A percentile compares a stretch with the other conserved stretches of the same genome.
Conservation (phyloP, 2,329 filamentous ascomycete species). For the Aspergillus versicolor region DNA sequence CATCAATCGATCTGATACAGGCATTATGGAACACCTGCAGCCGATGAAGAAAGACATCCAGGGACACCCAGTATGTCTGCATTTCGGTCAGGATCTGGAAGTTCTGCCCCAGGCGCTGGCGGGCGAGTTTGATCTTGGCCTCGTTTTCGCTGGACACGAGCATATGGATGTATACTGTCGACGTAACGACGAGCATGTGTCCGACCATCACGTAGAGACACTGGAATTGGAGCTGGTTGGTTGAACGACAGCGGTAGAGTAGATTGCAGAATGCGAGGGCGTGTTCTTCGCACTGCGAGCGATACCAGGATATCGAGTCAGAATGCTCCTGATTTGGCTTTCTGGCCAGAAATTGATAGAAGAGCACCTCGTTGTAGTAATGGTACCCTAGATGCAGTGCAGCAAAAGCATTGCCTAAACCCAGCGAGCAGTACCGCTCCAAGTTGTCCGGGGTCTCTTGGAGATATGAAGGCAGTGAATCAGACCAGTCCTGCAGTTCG, state of each 20-base stretch:
- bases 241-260: slow-evolving; percentile 34
- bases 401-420: slow-evolving; percentile 46
- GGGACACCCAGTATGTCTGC: slow-evolving; percentile 43
- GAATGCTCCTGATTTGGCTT: background rate
- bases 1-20: slow-evolving; percentile 38
- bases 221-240: slow-evolving; percentile 30
- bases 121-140: slow-evolving; percentile 35
- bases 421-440: slow-evolving; percentile 33
- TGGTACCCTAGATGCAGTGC: slow-evolving; percentile 50
- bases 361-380: slow-evolving; percentile 49
- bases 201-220: slow-evolving; percentile 48
- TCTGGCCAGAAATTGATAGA: slow-evolving; percentile 45
- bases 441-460: slow-evolving; percentile 44
- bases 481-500: background rate
- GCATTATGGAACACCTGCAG: slow-evolving; percentile 45
- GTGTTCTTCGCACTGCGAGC: slow-evolving; percentile 42
- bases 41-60: slow-evolving; percentile 40
- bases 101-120: slow-evolving; percentile 43
- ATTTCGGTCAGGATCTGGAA: slow-evolving; percentile 47
- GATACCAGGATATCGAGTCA: slow-evolving; percentile 28
- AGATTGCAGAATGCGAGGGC: slow-evolving; percentile 43
- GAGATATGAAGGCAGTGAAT: slow-evolving; percentile 21
- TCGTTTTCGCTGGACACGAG: slow-evolving; percentile 44
- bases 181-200: slow-evolving; percentile 49
- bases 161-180: slow-evolving; percentile 49